Conservation (phyloP, 257 asterid genomes). For the Jacaranda mimosifolia region DNA sequence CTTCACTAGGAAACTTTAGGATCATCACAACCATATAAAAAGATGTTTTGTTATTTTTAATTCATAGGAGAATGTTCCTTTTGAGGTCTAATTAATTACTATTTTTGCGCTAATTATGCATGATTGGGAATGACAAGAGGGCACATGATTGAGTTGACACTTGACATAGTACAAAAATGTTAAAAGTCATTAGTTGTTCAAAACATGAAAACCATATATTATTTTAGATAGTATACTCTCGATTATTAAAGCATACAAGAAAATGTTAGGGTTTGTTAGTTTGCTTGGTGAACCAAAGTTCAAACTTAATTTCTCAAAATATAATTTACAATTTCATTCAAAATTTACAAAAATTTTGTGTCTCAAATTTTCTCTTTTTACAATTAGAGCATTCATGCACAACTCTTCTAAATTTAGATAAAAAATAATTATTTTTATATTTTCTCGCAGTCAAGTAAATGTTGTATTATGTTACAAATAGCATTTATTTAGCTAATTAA, state of each 20-base stretch:
- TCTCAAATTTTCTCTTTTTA: no score
- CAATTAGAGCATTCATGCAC: no score
- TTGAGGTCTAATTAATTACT: not conserved
- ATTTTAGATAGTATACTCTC: not conserved
- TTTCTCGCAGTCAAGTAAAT: no score
- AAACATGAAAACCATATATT: not conserved
- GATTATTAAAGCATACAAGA: not conserved
- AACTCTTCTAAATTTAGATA: no score
- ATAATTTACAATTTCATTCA: no score
- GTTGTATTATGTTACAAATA: no score
- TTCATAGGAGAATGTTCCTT: not conserved
- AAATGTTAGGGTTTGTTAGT: not conserved
- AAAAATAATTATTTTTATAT: no score
- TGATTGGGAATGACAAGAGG: no score
- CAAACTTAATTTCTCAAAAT: no score
- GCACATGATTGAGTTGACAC: not conserved
- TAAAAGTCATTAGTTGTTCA: not conserved
- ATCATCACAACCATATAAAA: slow-evolving; percentile 2
- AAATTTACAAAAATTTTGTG: no score
- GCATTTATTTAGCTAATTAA: no score
- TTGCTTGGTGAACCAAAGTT: not conserved
- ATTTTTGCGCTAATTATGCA: no score
- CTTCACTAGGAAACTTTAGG: not conserved
- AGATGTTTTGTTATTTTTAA: not conserved
- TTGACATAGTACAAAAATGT: not conserved